Evolutionary conservation across 2,329 filamentous ascomycete genomes (phyloP), one percentile per base, ranked within the genome.

Genomic region (Fusarium chaquense): DNA sequence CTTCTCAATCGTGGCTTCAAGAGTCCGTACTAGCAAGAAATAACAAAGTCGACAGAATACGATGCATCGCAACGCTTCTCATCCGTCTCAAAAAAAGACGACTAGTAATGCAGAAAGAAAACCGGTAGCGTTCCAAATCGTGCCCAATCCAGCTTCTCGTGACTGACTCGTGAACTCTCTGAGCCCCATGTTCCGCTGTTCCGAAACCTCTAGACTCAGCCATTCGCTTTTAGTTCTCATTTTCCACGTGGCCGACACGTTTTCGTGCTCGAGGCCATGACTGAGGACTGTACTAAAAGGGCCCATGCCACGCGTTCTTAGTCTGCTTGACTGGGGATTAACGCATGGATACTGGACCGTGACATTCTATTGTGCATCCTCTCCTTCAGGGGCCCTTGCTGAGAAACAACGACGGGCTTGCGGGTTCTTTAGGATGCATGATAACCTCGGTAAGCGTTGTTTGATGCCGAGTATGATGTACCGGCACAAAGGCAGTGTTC

Each of bases 201-300:
- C 46, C 33, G 33, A n/a, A 32, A 24, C 24, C 53, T 44, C 22
- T 26, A 24, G 9, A 12, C 26, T 28, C 11, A 24, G n/a, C n/a
- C 11, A 3, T 16, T 16, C 32, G 38, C 49, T 26, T 47, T 35
- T 45, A 22, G 12, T 22, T n/a, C 36, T 51, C 49, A 35, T 20
- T 6, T 15, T 11, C 61, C 62, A 65, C 62, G 62, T 65, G 62
- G 62, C 36, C 43, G 43, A 44, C 54, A 65, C 62, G 54, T 65
- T 65, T 30, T 33, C 33, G 26, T 28, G 35, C 53, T 33, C 24
- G 18, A 41, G 61, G 22, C 38, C 32, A 64, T 58, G 33, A 15
- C 45, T 33, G 33, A 47, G 7, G 3, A 12, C 18, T 38, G n/a
- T 41, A 35, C 53, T 46, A 46, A 20, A 51, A 51, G 28, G 12